These are phyloP conservation scores for Vitis hybrid DNA, from an alignment of 177 flowering plant genomes.

Conservation along the genomic window DNA sequence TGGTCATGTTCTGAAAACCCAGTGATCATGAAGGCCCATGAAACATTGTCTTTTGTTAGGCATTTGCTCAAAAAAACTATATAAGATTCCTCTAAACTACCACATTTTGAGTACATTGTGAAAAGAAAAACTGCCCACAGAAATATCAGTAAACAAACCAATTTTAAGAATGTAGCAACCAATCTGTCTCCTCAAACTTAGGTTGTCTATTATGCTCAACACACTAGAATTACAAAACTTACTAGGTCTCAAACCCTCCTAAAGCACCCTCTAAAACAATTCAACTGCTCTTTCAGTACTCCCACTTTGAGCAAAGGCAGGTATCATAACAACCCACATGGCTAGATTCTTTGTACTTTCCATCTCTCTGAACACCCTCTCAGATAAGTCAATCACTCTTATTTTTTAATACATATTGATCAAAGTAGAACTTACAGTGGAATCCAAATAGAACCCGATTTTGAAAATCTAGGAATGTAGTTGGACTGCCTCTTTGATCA, in stretches of 20 bases:
- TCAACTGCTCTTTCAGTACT: conserved; percentile 33
- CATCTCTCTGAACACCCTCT: conserved; percentile 47
- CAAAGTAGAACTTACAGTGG: conserved; percentile 53
- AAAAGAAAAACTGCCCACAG: conserved; percentile 39
- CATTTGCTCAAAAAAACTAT: conserved; percentile 47
- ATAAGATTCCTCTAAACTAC: conserved; percentile 57
- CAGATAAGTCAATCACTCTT: conserved; percentile 12
- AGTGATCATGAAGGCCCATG: conserved; percentile 83
- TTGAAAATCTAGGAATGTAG: conserved; percentile 66
- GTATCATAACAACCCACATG: conserved; percentile 56
- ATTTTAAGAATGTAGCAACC: conserved; percentile 56
- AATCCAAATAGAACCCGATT: conserved; percentile 46
- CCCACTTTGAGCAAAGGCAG: conserved; percentile 1
- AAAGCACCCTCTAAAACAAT: conserved; percentile 47
- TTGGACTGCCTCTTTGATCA: conserved; percentile 49
- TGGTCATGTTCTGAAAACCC: conserved; percentile 66
- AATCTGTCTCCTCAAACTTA: conserved; percentile 50
- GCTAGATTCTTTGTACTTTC: conserved; percentile 19
- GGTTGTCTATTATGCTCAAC: no score
- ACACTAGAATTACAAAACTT: conserved; percentile 37
- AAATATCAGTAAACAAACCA: conserved; percentile 44
- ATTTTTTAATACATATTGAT: conserved; percentile 5
- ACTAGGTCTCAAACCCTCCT: conserved; percentile 58
- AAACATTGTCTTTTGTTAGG: conserved; percentile 54
- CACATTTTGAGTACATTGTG: conserved; percentile 64